Evolutionary conservation across 2,329 filamentous ascomycete species (phyloP).

Genomic region (Escovopsis sp.): DNA sequence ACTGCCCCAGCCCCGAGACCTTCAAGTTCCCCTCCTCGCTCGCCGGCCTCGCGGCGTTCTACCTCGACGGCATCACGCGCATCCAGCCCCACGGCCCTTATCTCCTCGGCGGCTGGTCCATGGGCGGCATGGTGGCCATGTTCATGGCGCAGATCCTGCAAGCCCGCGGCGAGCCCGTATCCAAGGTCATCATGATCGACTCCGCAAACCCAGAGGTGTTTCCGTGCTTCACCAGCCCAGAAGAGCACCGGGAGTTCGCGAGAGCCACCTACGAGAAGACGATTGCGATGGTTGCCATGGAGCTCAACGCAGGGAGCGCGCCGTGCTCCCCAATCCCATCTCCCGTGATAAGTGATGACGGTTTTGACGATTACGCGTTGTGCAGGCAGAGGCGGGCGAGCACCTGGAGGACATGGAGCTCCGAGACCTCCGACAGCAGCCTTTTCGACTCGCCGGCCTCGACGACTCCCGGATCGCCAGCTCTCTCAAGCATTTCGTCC

Average conservation of each 20-base stretch:
- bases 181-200: constrained; percentile 14
- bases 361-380: constrained; percentile 2
- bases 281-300: constrained; percentile 1
- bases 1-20: constrained; percentile 7
- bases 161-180: constrained; percentile 6
- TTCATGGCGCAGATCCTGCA: constrained; percentile 11
- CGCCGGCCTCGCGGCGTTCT: constrained; percentile 9
- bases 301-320: not conserved
- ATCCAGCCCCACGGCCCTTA: constrained; percentile 12
- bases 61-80: constrained; percentile 8
- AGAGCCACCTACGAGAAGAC: constrained; percentile 8
- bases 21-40: constrained; percentile 10
- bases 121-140: constrained; percentile 14
- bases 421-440: constrained; percentile 5
- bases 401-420: constrained; percentile 2
- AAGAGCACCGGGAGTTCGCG: constrained; percentile 7
- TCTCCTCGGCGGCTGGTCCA: constrained; percentile 12
- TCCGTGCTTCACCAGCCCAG: constrained; percentile 5
- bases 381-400: not conserved
- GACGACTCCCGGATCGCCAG: not conserved
- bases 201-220: constrained; percentile 12
- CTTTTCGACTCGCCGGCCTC: constrained; percentile 6
- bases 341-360: constrained; percentile 1
- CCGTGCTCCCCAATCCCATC: not conserved
- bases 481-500: constrained; percentile 2